Evolutionary conservation across 768 basidiomycete species (phyloP).

Genomic region (Boletus subcaerulescens): DNA sequence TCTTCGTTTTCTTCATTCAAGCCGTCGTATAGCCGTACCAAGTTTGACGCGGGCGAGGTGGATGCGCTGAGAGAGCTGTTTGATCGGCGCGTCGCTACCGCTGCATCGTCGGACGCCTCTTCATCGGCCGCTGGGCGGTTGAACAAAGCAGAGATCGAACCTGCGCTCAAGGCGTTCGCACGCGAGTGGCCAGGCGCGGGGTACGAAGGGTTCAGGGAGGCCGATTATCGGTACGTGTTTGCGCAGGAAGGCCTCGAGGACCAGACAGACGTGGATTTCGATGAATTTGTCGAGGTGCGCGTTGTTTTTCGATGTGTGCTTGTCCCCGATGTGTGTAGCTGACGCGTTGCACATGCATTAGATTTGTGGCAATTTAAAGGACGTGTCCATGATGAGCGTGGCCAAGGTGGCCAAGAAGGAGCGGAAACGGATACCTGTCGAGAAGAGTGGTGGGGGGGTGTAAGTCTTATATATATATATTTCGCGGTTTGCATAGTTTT

Average conservation of each 20-base stretch:
- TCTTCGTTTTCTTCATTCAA: constrained; percentile 5
- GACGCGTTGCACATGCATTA: constrained; percentile 22
- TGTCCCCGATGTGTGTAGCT: constrained; percentile 32
- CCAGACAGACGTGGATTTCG: constrained; percentile 61
- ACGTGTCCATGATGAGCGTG: constrained; percentile 49
- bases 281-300: constrained; percentile 78
- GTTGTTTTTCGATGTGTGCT: not conserved
- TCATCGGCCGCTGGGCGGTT: constrained; percentile 29
- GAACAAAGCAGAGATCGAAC: constrained; percentile 37
- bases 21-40: constrained; percentile 44
- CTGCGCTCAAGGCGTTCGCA: constrained; percentile 43
- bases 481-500: not conserved
- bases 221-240: constrained; percentile 74
- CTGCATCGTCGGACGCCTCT: not conserved
- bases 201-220: constrained; percentile 57
- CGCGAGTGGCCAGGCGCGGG: constrained; percentile 36
- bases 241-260: constrained; percentile 67
- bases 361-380: constrained; percentile 75
- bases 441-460: constrained; percentile 32
- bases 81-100: constrained; percentile 3
- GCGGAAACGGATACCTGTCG: constrained; percentile 48
- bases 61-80: constrained; percentile 42
- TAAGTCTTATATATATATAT: constrained; percentile 4
- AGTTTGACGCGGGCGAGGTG: constrained; percentile 53
- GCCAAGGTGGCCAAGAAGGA: constrained; percentile 34